phyloP scores from a whole-genome alignment of 2,329 filamentous ascomycete species.

The Ampelomyces quisqualis region DNA sequence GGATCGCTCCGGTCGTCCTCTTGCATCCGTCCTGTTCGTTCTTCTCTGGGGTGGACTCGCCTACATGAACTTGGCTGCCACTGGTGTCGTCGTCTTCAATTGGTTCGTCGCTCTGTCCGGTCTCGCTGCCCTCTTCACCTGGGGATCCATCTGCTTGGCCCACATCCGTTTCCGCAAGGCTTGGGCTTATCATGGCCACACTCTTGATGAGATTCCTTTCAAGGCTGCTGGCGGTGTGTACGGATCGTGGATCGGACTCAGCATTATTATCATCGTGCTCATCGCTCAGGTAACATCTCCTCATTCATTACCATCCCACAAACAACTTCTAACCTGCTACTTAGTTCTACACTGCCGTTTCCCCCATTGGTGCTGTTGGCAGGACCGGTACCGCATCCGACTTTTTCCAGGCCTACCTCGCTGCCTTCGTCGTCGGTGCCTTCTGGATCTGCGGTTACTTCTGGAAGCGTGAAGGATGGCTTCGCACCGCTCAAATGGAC shows the following conservation, averaged over 20 bases:
- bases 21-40: constrained; percentile 70
- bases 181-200: constrained; percentile 43
- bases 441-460: constrained; percentile 55
- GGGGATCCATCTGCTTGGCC: constrained; percentile 81
- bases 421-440: constrained; percentile 47
- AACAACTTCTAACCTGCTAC: constrained; percentile 14
- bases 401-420: constrained; percentile 53
- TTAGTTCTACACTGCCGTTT: constrained; percentile 46
- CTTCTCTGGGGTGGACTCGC: constrained; percentile 70
- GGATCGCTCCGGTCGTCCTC: constrained; percentile 76
- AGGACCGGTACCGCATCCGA: constrained; percentile 38
- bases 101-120: constrained; percentile 79
- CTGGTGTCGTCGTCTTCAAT: constrained; percentile 61
- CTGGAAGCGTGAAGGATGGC: constrained; percentile 66
- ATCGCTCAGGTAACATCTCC: constrained; percentile 39
- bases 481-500: constrained; percentile 62
- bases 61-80: constrained; percentile 59
- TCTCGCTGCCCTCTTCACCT: constrained; percentile 74
- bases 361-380: constrained; percentile 27
- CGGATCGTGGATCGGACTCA: constrained; percentile 45
- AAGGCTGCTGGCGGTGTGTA: constrained; percentile 44
- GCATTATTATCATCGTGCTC: constrained; percentile 44
- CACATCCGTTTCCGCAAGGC: constrained; percentile 83
- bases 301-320: too few species aligned
- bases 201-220: constrained; percentile 50